Evolutionary conservation across 2,329 filamentous ascomycete species (phyloP), one percentile per base, ranked within the genome.

Genomic region (Pseudocercospora ulei): DNA sequence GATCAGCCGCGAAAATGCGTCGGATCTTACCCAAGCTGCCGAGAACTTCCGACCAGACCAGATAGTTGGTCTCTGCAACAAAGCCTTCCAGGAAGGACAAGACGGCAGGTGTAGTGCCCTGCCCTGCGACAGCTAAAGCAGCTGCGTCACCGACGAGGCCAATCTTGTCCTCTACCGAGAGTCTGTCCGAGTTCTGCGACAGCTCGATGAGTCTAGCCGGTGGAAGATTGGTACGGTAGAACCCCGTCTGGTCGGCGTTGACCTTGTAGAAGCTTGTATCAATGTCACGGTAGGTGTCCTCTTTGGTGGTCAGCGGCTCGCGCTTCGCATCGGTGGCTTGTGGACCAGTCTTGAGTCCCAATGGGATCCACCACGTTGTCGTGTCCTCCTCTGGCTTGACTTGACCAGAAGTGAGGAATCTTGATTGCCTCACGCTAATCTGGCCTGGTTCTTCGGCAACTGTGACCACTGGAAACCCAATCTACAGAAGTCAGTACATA

Each of bases 311-410:
- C 28, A 98, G 68, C 35, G 83, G 78, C 23, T 79, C 68, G 12
- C 73, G 68, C 41, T 79, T 68, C 37, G 80, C 68, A 5, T 73
- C 75, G 20, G 75, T 65, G 19, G 78, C 67, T 13, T 79, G 71
- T 23, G 71, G 66, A 54, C 84, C 84, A 37, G 84, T 82, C 60
- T 86, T 82, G 17, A 98, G 69, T 8, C 81, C 82, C 19, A 98
- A 72, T 9, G 90, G 90, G 44, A 96, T 76, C 88, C 90, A 98
- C 90, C 90, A 98, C 12, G 76, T 78, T 2, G 87, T 95, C 55
- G 81, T 71, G 56, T 98, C 87, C 51, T 98, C 90, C 56, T 92
- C 83, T 1, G 85, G 70, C 66, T 86, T 85, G 39, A 86, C 83
- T 58, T 96, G 88, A 6, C 90, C 90, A 3, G 84, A 86, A 12